Conservation (phyloP, 1,284 basidiomycete species). For the Porogramme epimiltina region DNA sequence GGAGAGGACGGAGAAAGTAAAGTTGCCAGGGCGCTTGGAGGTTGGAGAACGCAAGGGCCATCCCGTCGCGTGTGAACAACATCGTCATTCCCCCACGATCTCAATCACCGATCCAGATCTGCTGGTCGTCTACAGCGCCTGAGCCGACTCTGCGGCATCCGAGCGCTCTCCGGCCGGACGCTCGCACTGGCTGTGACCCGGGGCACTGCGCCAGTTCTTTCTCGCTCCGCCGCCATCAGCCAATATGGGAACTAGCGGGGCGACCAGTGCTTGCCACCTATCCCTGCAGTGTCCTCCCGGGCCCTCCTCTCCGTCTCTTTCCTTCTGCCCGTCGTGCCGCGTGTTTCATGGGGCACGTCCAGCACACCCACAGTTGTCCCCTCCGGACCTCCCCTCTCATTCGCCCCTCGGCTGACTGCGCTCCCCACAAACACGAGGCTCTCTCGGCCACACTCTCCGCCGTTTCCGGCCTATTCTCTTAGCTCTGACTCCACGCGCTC, state of each 20-base stretch:
- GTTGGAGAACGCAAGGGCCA: neutral
- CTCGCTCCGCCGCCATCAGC: too few species aligned
- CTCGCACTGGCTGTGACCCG: too few species aligned
- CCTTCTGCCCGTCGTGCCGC: neutral
- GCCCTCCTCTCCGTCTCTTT: neutral
- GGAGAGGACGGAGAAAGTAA: constrained; percentile 1
- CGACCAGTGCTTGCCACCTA: too few species aligned
- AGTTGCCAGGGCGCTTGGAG: neutral
- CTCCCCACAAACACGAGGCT: neutral
- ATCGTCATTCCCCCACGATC: neutral
- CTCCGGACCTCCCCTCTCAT: neutral
- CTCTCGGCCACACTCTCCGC: too few species aligned
- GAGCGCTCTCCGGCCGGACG: too few species aligned
- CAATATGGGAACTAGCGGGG: too few species aligned
- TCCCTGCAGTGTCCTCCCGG: too few species aligned
- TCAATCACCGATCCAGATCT: neutral
- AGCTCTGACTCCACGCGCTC: neutral
- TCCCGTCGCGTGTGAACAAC: neutral
- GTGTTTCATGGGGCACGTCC: neutral
- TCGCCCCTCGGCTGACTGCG: neutral
- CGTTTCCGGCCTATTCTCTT: too few species aligned
- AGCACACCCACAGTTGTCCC: neutral
- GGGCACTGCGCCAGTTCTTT: too few species aligned
- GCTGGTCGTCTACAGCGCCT: too few species aligned
- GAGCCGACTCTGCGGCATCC: too few species aligned